Base-by-base conservation (phyloP, 2,329 filamentous ascomycete genomes). In the Chaetomium olivaceum region DNA sequence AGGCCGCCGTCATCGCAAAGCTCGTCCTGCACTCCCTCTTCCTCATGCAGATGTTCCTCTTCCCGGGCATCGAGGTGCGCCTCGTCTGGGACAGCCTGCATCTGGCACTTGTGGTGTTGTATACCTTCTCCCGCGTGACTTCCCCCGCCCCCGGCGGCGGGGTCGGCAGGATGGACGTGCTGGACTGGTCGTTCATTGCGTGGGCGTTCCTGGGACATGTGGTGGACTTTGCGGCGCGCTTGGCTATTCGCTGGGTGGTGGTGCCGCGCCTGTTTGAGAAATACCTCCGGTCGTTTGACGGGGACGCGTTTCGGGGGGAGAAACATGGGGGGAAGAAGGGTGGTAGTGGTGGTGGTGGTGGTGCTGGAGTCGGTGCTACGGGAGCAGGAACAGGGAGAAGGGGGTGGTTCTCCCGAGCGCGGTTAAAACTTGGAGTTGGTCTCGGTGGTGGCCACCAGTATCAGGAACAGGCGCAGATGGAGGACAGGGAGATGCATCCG, bases 171-270 rank as follows among this genome's bases (percentile, higher is more conserved):
- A 58, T 67, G 39, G 62, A 59, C 4, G 63, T 60, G 4, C 23
- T 71, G 3, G 69, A 71, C 36, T 68, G 64, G 64, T 55, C 67
- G 9, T 70, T 71, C n/a, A 64, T 71, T 8, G 66, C 31, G 12
- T 71, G 68, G 68, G 56, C 62, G 0, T 52, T 68, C 1, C n/a
- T 68, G 14, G 70, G 70, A 3, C 70, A 71, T 36, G 25, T 29
- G 0, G 33, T 67, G 1, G 67, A 68, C 27, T 61, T 71, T 36
- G 33, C 50, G 4, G 67, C 59, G 4, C 23, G 67, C 54, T 12
- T 70, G 50, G 56, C 33, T 1, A 68, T 69, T 3, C 58, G 54
- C 19, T 57, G 36, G 21, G 52, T 65, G 0, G 63, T 70, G n/a
- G 62, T 69, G 16, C 68, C 70, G 6, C 1, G 25, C 36, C 16